Conservation (phyloP, 306 rosid genomes). For the Macrotyloma uniflorum region DNA sequence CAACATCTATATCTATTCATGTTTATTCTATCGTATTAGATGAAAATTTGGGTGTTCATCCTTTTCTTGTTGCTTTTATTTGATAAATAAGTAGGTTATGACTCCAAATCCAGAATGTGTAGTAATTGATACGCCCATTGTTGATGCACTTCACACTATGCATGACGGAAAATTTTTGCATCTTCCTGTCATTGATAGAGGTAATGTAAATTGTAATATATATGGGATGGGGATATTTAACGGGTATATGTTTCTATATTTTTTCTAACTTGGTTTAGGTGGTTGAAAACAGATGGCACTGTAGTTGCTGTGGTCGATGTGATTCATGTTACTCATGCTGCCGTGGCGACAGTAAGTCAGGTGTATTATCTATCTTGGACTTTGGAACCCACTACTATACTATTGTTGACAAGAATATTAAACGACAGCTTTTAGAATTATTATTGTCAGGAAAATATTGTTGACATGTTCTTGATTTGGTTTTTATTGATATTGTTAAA, state of each 20-base stretch:
- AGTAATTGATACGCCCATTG: constrained; percentile 84
- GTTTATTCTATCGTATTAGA: neutral
- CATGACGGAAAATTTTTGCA: constrained; percentile 97
- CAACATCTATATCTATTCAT: constrained; percentile 14
- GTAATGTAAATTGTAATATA: constrained; percentile 46
- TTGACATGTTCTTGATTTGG: constrained; percentile 11
- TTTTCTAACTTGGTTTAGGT: constrained; percentile 46
- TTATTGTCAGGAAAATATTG: constrained; percentile 19
- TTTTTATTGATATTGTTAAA: constrained; percentile 6
- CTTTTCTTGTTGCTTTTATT: constrained; percentile 20
- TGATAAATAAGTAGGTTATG: constrained; percentile 70
- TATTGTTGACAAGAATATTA: neutral
- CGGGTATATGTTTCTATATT: constrained; percentile 1
- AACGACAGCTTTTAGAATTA: constrained; percentile 1
- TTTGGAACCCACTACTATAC: neutral
- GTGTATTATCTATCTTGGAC: constrained; percentile 41
- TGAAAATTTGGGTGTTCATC: constrained; percentile 23
- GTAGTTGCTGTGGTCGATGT: constrained; percentile 88
- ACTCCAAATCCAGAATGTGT: constrained; percentile 97
- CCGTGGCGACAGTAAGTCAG: constrained; percentile 90
- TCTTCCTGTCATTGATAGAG: constrained; percentile 92
- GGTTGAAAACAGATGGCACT: constrained; percentile 68
- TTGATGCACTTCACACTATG: constrained; percentile 96
- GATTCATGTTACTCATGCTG: constrained; percentile 96
- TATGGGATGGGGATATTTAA: constrained; percentile 16